Evolutionary conservation across 2,329 filamentous ascomycete species (phyloP).

Genomic region (Calonectria pteridis): DNA sequence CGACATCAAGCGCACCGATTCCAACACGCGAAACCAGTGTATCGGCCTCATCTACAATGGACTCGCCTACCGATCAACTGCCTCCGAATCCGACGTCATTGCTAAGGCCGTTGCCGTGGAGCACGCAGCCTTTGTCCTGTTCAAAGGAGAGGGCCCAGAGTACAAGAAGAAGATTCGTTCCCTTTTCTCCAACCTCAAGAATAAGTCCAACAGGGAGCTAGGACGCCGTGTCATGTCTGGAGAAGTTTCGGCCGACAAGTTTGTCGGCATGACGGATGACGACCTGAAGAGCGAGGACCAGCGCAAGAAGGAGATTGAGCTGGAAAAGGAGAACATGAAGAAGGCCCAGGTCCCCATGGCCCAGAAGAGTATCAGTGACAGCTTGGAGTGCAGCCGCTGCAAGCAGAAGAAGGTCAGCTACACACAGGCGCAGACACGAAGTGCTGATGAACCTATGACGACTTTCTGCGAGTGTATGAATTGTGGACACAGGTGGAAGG

Average conservation of each 20-base stretch:
- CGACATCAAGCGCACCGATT: conserved; percentile 80
- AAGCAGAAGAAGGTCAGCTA: conserved; percentile 95
- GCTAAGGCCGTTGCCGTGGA: conserved; percentile 86
- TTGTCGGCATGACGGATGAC: conserved; percentile 89
- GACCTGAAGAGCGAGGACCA: conserved; percentile 92
- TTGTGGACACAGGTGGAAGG: conserved; percentile 80
- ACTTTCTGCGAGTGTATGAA: conserved; percentile 80
- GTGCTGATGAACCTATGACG: conserved; percentile 93
- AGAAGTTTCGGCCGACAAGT: conserved; percentile 77
- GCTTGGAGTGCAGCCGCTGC: conserved; percentile 91
- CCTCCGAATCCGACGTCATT: conserved; percentile 78
- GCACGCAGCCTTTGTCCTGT: conserved; percentile 77
- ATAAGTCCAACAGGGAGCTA: conserved; percentile 85
- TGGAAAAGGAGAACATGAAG: conserved; percentile 95
- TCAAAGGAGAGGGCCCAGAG: conserved; percentile 77
- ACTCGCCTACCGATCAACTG: conserved; percentile 77
- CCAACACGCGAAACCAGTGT: conserved; percentile 82
- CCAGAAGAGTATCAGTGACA: conserved; percentile 90
- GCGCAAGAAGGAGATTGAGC: conserved; percentile 78
- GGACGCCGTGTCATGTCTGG: conserved; percentile 81
- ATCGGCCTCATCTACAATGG: conserved; percentile 96
- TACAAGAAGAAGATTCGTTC: conserved; percentile 94
- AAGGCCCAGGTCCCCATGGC: conserved; percentile 94
- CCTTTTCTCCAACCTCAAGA: conserved; percentile 94
- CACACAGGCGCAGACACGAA: conserved; percentile 93